Base-by-base conservation (phyloP, 805 yeast species). In the Candida glaebosa region DNA sequence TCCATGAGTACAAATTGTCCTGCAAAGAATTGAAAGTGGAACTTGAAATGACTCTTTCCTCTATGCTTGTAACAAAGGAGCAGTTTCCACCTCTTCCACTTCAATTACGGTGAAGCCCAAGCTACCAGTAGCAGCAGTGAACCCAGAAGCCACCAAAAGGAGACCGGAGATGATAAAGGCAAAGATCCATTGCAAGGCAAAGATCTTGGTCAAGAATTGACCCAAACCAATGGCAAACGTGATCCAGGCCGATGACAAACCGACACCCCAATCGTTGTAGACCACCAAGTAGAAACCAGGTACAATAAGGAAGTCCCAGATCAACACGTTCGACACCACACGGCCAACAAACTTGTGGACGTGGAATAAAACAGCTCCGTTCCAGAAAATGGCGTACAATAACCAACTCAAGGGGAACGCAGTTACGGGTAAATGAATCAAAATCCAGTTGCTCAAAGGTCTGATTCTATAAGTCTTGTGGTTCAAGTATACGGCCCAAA, bases 151-250 rank as follows among this genome's bases (percentile, higher is more conserved):
- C 16, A 81, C 52, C 43, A 81, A 71, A 57, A 83, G 71, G 22
- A 81, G 40, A 4, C 77, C 81, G 7, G 85, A 63, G 46, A 85
- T 84, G 40, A 76, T 60, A 48, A 84, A 79, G 3, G 89, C 95
- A 67, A 87, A 87, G 49, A 84, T 77, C 95, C 95, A 87, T 67
- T 87, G 95, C 49, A 87, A 71, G 2, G 91, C 91, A 64, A 87
- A 73, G 28, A 79, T 67, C 63, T 77, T 83, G 37, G 80, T 76
- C 55, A 80, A 71, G 41, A 87, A 57, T 63, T 87, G 96, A 40
- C 83, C 82, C 34, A 84, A 66, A 3, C 82, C 91, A 34, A 87
- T 58, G 26, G 86, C 90, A 42, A 84, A 71, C 46, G 74, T 67
- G 52, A 87, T 64, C 51, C 77, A 69, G 22, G 83, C 63, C 10